A percentile compares a stretch with the other conserved stretches of the same genome.
These are phyloP conservation scores for Plantago major DNA, from an alignment of 257 asterid genomes.

Conservation along the genomic window DNA sequence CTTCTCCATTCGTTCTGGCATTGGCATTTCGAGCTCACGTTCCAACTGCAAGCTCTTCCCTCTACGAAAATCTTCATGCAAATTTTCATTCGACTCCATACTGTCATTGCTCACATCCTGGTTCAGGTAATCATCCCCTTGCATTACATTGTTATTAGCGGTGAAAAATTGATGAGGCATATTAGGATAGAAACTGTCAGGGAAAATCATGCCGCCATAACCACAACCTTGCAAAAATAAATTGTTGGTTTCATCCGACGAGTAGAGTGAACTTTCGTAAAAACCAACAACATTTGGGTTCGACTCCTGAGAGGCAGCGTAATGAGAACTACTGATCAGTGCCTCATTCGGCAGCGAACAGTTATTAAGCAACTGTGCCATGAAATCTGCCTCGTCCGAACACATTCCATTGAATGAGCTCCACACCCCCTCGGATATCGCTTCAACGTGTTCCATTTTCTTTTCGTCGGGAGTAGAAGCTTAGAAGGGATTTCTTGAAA, in stretches of 20 bases:
- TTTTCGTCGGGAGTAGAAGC: neutral
- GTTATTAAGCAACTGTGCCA: constrained; percentile 47
- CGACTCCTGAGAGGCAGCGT: constrained; percentile 16
- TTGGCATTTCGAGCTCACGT: constrained; percentile 5
- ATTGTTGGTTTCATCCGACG: constrained; percentile 22
- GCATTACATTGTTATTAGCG: constrained; percentile 23
- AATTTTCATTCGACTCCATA: constrained; percentile 21
- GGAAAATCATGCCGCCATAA: constrained; percentile 25
- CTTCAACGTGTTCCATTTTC: constrained; percentile 44
- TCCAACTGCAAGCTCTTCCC: constrained; percentile 12
- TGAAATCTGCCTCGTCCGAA: constrained; percentile 52
- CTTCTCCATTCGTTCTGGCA: constrained; percentile 18
- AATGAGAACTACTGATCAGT: constrained; percentile 18
- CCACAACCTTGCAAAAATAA: constrained; percentile 28
- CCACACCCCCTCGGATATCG: constrained; percentile 42
- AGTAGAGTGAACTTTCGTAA: constrained; percentile 21
- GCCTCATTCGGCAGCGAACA: constrained; percentile 35
- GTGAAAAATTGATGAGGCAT: constrained; percentile 20
- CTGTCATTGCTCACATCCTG: constrained; percentile 39
- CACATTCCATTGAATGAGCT: constrained; percentile 34
- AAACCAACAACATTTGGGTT: constrained; percentile 14
- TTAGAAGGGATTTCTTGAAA: neutral
- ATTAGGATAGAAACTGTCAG: constrained; percentile 27
- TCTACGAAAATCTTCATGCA: constrained; percentile 22
- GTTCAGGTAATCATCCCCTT: constrained; percentile 29